Conservation (phyloP, 2,329 filamentous ascomycete species). For the Sporothrix globosa region DNA sequence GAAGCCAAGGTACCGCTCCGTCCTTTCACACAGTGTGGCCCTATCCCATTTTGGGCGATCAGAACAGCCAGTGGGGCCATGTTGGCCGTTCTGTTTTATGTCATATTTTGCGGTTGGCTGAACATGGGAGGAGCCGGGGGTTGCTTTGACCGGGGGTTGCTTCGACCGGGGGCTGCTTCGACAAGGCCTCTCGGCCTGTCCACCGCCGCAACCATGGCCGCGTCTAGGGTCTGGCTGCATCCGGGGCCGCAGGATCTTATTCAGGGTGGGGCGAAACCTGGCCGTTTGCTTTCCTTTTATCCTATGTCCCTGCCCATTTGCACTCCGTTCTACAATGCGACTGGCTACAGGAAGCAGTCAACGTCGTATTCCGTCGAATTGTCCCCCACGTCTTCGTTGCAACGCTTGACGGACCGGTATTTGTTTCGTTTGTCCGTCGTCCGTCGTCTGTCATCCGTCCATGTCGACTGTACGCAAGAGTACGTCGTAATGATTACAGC, state of each 20-base stretch:
- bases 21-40: constrained; percentile 12
- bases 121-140: neutral
- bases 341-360: neutral
- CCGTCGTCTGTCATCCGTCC: neutral
- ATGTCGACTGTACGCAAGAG: neutral
- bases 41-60: neutral
- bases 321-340: constrained; percentile 10
- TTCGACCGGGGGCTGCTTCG: neutral
- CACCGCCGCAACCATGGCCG: too few relatives aligned
- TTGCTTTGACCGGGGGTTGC: neutral
- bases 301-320: neutral
- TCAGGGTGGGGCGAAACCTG: too few relatives aligned
- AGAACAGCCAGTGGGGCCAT: neutral
- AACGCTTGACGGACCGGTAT: constrained; percentile 3
- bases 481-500: constrained; percentile 2
- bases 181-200: neutral
- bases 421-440: too few relatives aligned
- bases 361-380: constrained; percentile 10
- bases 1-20: constrained; percentile 2
- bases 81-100: neutral
- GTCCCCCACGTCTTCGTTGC: neutral
- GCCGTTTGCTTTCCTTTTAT: too few relatives aligned
- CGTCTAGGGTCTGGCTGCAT: too few relatives aligned
- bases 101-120: constrained; percentile 6
- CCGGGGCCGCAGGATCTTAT: too few relatives aligned